Conservation (phyloP, 345 rosid genomes). For the Euphorbia peplus region DNA sequence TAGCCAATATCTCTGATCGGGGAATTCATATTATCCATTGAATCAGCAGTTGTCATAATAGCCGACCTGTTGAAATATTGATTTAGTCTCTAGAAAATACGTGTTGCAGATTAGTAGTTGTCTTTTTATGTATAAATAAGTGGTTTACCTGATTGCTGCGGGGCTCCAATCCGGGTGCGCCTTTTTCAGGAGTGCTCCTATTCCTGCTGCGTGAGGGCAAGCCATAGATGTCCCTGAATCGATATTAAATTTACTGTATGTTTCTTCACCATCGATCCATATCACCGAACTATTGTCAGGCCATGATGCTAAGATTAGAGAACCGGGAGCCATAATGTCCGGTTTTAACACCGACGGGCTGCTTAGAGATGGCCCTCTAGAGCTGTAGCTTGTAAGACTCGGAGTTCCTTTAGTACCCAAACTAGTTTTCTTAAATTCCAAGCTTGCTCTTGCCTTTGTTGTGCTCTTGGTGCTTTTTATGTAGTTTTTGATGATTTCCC, state of each 20-base stretch:
- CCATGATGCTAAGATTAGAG: conserved; percentile 48
- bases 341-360: conserved; percentile 51
- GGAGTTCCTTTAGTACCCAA: conserved; percentile 42
- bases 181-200: conserved; percentile 45
- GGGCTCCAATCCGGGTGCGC: conserved; percentile 57
- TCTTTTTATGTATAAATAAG: too few species aligned
- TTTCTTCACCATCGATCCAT: background rate
- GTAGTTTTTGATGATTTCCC: conserved; percentile 33
- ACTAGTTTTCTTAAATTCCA: conserved; percentile 35
- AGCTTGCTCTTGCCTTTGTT: conserved; percentile 30
- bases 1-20: conserved; percentile 27
- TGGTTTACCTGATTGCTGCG: conserved; percentile 32
- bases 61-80: conserved; percentile 35
- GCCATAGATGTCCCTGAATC: conserved; percentile 59
- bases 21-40: conserved; percentile 17
- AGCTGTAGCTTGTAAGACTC: conserved; percentile 41
- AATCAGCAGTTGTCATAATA: conserved; percentile 51
- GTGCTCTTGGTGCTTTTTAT: conserved; percentile 23
- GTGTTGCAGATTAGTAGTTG: too few species aligned
- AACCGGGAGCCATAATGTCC: conserved; percentile 51
- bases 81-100: too few species aligned
- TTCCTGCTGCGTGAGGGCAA: conserved; percentile 52
- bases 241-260: conserved; percentile 37
- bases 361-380: conserved; percentile 54
- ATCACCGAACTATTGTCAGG: conserved; percentile 24